These are phyloP conservation scores for Candida sp. DNA, from an alignment of 1,139 yeast species.

Conservation along the genomic window DNA sequence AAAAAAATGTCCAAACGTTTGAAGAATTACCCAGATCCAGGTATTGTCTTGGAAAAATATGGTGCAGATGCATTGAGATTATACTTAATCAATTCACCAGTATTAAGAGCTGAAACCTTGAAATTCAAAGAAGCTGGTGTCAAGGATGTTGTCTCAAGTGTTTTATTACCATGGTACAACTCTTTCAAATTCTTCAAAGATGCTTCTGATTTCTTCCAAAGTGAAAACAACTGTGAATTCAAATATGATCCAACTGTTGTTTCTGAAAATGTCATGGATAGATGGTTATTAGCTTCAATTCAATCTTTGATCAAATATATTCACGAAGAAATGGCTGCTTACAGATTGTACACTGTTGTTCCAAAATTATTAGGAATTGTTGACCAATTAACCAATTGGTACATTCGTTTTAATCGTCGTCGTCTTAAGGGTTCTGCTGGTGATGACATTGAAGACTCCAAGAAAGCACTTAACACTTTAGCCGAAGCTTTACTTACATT, in stretches of 20 bases:
- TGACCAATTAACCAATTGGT: slow-evolving; percentile 98
- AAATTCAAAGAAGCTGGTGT: slow-evolving; percentile 99
- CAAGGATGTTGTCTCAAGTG: slow-evolving; percentile 94
- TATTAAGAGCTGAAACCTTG: slow-evolving; percentile 92
- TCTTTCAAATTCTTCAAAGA: slow-evolving; percentile 96
- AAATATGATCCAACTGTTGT: slow-evolving; percentile 60
- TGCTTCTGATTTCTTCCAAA: slow-evolving; percentile 81
- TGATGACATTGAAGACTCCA: slow-evolving; percentile 79
- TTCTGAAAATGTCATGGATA: slow-evolving; percentile 93
- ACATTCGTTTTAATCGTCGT: slow-evolving; percentile 96
- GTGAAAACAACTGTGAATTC: slow-evolving; percentile 70
- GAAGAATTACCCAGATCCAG: slow-evolving; percentile 97
- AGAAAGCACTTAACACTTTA: slow-evolving; percentile 83
- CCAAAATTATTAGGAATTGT: slow-evolving; percentile 85
- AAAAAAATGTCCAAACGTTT: slow-evolving; percentile 99
- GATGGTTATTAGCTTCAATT: slow-evolving; percentile 92
- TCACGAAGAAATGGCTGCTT: slow-evolving; percentile 84
- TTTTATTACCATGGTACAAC: slow-evolving; percentile 97
- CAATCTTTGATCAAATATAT: slow-evolving; percentile 86
- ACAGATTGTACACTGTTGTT: slow-evolving; percentile 93
- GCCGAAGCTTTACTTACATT: slow-evolving; percentile 87
- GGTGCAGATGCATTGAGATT: slow-evolving; percentile 99
- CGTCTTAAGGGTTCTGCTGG: slow-evolving; percentile 87
- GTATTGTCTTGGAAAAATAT: slow-evolving; percentile 71
- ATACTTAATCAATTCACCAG: slow-evolving; percentile 96